These are phyloP conservation scores for Podospora pseudopauciseta DNA, from an alignment of 495 filamentous ascomycete genomes.

Conservation along the genomic window DNA sequence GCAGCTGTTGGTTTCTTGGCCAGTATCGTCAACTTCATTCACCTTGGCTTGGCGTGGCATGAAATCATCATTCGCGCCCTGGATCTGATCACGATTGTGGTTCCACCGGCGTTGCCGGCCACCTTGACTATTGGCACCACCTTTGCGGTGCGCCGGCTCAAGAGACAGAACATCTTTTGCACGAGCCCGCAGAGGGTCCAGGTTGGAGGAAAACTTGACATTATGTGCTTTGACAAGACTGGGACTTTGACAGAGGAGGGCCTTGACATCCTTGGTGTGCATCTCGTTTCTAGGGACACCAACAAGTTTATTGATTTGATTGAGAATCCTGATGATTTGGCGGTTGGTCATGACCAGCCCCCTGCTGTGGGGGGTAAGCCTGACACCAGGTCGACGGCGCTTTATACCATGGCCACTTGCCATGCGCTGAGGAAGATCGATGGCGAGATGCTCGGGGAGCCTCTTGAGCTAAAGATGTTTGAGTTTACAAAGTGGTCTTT, in stretches of 20 bases:
- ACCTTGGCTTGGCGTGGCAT: constrained; percentile 76
- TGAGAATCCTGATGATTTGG: constrained; percentile 47
- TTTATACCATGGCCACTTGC: constrained; percentile 97
- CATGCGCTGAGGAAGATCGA: constrained; percentile 88
- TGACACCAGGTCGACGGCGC: constrained; percentile 61
- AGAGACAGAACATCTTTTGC: constrained; percentile 86
- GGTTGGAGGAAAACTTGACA: constrained; percentile 90
- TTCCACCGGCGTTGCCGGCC: constrained; percentile 93
- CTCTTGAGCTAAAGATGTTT: constrained; percentile 98
- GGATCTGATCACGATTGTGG: constrained; percentile 96
- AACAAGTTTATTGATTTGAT: constrained; percentile 52
- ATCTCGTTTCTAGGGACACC: constrained; percentile 62
- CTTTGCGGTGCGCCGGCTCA: constrained; percentile 85
- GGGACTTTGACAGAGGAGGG: constrained; percentile 97
- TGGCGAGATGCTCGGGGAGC: constrained; percentile 85
- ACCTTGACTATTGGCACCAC: constrained; percentile 95
- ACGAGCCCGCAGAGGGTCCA: constrained; percentile 97
- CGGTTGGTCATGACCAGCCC: constrained; percentile 53
- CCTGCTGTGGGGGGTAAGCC: constrained; percentile 56
- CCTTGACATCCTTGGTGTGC: constrained; percentile 86
- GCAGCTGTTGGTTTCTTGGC: constrained; percentile 83
- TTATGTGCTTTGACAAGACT: constrained; percentile 98
- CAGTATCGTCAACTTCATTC: constrained; percentile 89
- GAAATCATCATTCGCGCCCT: constrained; percentile 87
- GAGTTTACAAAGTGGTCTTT: constrained; percentile 93